Evolutionary conservation across 2,329 filamentous ascomycete species (phyloP), one percentile per base, ranked within the genome.

Genomic region (Hypoxylon sp.): DNA sequence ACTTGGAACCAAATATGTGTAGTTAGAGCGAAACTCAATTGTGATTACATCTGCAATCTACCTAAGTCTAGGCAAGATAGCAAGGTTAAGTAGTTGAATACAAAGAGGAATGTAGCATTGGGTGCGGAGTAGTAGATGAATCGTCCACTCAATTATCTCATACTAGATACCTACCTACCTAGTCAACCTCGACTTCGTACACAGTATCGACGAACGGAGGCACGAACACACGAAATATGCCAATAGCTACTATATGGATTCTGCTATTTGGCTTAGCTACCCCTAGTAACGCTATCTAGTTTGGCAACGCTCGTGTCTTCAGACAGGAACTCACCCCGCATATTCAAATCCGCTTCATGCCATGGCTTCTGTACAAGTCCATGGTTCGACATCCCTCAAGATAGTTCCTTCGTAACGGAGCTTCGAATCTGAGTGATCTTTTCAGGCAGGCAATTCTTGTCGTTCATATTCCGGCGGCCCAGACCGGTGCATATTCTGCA

Each of bases 21-120:
- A 38, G 11, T 19, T 17, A 13, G 4, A 34, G 34, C 28, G 5
- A 41, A 41, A 23, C 10, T 11, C 19, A 13, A 7, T 28, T 5
- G 17, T 17, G 34, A 25, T 14, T 38, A 57, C 62, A n/a, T 53
- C 36, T 52, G 45, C 5, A 17, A n/a, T 51, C 45, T 28, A 49
- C 32, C 43, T 28, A 9, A 45, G 14, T 32, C 25, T 28, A 25
- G 45, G 21, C 17, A 46, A 13, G 51, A 51, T 49, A 41, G 43
- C 5, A 46, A 51, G 10, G 32, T 14, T 48, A 14, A 25, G 30
- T 53, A 23, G 21, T 41, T 52, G 34, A n/a, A 30, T 53, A 59
- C 17, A 56, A 64, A 55, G 28, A 45, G 63, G 64, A 67, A 69
- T 65, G 67, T 67, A 46, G 48, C 60, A 67, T 69, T 28, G 25